Evolutionary conservation across 2,329 filamentous ascomycete genomes (phyloP).

Genomic region (Torrubiellomyces zombiae): DNA sequence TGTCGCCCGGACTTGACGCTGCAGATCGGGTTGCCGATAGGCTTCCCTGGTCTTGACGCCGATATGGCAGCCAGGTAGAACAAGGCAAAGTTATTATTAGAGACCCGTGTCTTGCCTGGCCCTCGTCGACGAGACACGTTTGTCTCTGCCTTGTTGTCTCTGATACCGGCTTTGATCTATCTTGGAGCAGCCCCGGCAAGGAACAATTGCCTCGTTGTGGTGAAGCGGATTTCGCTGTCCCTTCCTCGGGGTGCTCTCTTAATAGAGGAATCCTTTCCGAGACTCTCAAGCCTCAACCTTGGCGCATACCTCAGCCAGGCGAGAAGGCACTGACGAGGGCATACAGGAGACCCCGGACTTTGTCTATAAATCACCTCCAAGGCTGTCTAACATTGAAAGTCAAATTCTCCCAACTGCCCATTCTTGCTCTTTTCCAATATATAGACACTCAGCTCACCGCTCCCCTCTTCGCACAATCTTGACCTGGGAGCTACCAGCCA

Average conservation of each 20-base stretch:
- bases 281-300: neutral
- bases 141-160: neutral
- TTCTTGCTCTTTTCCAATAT: too few species aligned
- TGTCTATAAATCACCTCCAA: too few species aligned
- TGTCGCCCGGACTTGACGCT: too few species aligned
- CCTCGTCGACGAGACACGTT: neutral
- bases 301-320: too few species aligned
- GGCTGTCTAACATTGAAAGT: too few species aligned
- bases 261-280: neutral
- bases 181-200: too few species aligned
- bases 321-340: too few species aligned
- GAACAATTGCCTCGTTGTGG: neutral
- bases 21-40: constrained; percentile 5
- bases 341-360: too few species aligned
- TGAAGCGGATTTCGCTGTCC: neutral
- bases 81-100: constrained; percentile 4
- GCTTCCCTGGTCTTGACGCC: constrained; percentile 1
- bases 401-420: too few species aligned
- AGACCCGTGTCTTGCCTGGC: constrained; percentile 1
- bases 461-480: too few species aligned
- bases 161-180: neutral
- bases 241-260: neutral
- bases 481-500: neutral
- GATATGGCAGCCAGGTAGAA: constrained; percentile 1
- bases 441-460: too few species aligned